Conservation (phyloP, 345 rosid species). For the Abelmoschus esculentus region DNA sequence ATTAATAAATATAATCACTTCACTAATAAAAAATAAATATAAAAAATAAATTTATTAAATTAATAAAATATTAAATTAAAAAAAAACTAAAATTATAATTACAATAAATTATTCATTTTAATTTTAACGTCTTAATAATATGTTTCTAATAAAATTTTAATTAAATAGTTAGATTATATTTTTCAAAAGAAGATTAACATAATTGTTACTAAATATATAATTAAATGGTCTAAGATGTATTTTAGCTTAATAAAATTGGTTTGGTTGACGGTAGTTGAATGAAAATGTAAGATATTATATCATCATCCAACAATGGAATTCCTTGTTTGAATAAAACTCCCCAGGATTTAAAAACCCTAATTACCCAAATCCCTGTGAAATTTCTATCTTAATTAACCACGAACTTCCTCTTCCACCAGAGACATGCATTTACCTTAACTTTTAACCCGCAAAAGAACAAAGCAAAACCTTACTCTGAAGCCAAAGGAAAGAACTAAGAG, state of each 20-base stretch:
- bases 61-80: no score
- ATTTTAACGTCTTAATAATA: no score
- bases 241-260: background rate
- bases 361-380: slow-evolving; percentile 26
- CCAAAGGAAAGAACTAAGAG: background rate
- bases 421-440: slow-evolving; percentile 14
- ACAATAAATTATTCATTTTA: no score
- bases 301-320: background rate
- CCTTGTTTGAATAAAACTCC: slow-evolving; percentile 3
- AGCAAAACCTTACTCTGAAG: background rate
- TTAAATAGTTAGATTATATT: no score
- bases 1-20: no score
- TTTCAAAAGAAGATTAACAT: no score
- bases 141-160: no score
- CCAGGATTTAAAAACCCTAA: slow-evolving; percentile 30
- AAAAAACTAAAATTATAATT: no score
- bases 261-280: background rate
- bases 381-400: background rate
- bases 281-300: background rate
- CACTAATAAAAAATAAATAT: no score
- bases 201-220: no score
- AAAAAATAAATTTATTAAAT: no score
- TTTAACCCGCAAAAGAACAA: background rate
- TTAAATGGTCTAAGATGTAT: no score
- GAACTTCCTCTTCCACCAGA: background rate